phyloP scores from a whole-genome alignment of 148 eudicot species.

The Polygonum maritimum region DNA sequence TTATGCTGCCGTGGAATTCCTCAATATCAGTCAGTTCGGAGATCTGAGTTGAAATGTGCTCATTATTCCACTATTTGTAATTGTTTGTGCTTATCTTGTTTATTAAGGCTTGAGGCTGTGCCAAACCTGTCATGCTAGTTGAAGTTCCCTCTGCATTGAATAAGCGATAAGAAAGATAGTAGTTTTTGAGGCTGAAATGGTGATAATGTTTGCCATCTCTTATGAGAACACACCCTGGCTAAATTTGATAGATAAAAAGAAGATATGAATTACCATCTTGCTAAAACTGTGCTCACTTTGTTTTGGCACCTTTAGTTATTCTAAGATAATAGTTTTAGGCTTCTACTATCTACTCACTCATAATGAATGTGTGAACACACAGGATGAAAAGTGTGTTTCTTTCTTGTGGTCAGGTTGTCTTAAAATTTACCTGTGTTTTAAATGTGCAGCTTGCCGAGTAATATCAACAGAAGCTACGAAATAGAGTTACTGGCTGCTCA shows the following conservation, averaged over 20 bases:
- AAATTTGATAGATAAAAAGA: neutral
- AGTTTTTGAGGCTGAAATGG: neutral
- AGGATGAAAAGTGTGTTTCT: neutral
- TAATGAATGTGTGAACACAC: neutral
- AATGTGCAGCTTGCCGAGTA: slow-evolving; percentile 11
- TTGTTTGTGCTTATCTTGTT: neutral
- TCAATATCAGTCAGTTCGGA: neutral
- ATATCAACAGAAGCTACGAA: neutral
- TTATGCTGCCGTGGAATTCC: neutral
- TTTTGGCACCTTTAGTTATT: neutral
- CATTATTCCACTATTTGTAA: neutral
- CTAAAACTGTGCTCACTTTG: neutral
- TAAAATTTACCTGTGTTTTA: neutral
- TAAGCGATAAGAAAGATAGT: neutral
- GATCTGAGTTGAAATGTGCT: neutral
- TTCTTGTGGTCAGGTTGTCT: neutral
- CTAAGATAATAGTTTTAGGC: neutral
- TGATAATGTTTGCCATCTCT: neutral
- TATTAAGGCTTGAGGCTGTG: neutral
- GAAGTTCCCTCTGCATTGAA: neutral
- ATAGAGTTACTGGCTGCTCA: neutral
- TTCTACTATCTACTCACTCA: neutral
- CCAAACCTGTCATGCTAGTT: neutral
- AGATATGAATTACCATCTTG: neutral
- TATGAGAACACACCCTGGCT: neutral